These are phyloP conservation scores for Sporisorium scitamineum DNA, from an alignment of 1,284 basidiomycete genomes.

Conservation along the genomic window DNA sequence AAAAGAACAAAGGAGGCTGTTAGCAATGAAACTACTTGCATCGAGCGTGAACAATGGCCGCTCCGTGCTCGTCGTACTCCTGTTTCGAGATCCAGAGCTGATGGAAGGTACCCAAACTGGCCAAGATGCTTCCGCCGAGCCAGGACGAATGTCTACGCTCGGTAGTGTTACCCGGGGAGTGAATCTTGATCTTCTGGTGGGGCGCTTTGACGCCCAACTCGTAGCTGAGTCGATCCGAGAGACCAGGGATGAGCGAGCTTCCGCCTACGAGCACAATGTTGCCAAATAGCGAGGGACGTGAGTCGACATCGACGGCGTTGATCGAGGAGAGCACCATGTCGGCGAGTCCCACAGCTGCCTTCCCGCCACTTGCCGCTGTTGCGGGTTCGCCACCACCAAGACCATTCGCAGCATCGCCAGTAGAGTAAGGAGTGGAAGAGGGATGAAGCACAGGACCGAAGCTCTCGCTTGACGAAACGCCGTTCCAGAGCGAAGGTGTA, in stretches of 20 bases:
- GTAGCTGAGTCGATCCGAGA: slow-evolving; percentile 83
- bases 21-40: slow-evolving; percentile 51
- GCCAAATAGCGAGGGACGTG: slow-evolving; percentile 86
- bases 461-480: slow-evolving; percentile 30
- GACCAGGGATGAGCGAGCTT: slow-evolving; percentile 84
- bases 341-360: slow-evolving; percentile 37
- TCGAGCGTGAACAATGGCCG: slow-evolving; percentile 64
- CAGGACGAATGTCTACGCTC: slow-evolving; percentile 66
- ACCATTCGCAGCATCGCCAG: slow-evolving; percentile 4
- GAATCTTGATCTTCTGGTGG: slow-evolving; percentile 72
- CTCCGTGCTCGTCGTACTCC: slow-evolving; percentile 68
- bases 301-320: slow-evolving; percentile 87
- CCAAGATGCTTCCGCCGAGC: slow-evolving; percentile 66
- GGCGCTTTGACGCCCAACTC: slow-evolving; percentile 84
- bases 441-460: slow-evolving; percentile 25
- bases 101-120: slow-evolving; percentile 67
- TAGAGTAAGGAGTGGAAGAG: slow-evolving; percentile 14
- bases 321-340: slow-evolving; percentile 82
- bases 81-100: slow-evolving; percentile 68
- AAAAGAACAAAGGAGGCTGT: neutral
- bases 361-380: slow-evolving; percentile 13
- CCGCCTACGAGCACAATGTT: slow-evolving; percentile 97
- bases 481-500: slow-evolving; percentile 78
- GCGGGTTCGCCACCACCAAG: neutral
- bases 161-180: slow-evolving; percentile 66